These are phyloP conservation scores for Candida awuae DNA, from an alignment of 805 yeast genomes.

Conservation along the genomic window DNA sequence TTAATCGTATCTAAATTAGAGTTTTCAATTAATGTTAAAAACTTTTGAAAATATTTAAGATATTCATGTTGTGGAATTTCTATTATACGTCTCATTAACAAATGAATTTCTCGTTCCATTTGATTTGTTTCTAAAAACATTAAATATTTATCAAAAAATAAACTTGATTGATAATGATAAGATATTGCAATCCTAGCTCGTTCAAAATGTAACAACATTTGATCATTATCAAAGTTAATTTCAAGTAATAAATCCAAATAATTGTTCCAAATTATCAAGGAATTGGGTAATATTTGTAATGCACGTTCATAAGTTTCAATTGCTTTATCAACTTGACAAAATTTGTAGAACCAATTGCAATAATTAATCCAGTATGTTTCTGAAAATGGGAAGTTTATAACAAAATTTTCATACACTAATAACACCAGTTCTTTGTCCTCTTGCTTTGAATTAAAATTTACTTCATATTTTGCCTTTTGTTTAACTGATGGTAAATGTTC, in stretches of 20 bases:
- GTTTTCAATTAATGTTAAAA: conserved; percentile 30
- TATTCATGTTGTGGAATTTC: conserved; percentile 54
- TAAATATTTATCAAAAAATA: conserved; percentile 45
- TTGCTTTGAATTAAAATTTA: background rate
- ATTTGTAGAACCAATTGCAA: conserved; percentile 39
- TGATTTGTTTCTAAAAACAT: conserved; percentile 30
- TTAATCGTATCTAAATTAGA: conserved; percentile 23
- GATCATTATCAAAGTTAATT: conserved; percentile 26
- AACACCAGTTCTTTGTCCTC: conserved; percentile 14
- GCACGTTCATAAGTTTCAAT: conserved; percentile 32
- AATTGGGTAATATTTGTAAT: conserved; percentile 34
- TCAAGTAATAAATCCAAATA: conserved; percentile 35
- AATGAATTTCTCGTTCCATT: conserved; percentile 28
- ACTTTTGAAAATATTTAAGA: conserved; percentile 36
- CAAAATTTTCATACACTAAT: conserved; percentile 34
- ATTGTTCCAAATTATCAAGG: conserved; percentile 43
- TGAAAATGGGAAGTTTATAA: conserved; percentile 40
- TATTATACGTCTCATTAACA: conserved; percentile 39
- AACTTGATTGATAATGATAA: conserved; percentile 40
- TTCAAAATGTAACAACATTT: conserved; percentile 35
- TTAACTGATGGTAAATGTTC: conserved; percentile 21
- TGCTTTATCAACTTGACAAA: conserved; percentile 36
- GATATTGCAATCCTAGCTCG: conserved; percentile 44
- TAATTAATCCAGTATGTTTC: conserved; percentile 53
- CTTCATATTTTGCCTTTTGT: conserved; percentile 4